Evolutionary conservation across 768 basidiomycete species (phyloP).

Genomic region (Nidularia pulvinata): DNA sequence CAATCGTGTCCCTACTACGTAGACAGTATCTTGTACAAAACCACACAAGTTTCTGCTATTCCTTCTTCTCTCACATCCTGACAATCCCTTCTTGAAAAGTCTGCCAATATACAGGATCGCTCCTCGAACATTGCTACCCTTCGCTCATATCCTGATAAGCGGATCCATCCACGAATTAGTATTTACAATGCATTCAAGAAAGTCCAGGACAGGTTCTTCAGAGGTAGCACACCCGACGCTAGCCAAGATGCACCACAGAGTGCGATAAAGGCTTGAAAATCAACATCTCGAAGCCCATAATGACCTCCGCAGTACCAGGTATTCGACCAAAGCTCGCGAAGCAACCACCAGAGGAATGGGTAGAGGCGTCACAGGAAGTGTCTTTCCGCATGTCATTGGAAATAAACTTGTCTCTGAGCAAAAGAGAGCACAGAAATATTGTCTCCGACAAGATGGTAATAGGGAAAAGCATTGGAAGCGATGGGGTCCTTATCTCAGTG

Average conservation of each 20-base stretch:
- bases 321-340: constrained; percentile 40
- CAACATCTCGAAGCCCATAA: constrained; percentile 59
- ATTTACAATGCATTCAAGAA: constrained; percentile 50
- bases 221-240: constrained; percentile 11
- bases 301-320: constrained; percentile 32
- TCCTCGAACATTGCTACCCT: too few relatives aligned
- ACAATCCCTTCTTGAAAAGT: too few relatives aligned
- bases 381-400: constrained; percentile 64
- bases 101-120: too few relatives aligned
- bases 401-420: constrained; percentile 69
- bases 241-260: constrained; percentile 12
- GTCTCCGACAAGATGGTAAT: constrained; percentile 80
- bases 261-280: constrained; percentile 40
- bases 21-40: too few relatives aligned
- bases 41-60: too few relatives aligned
- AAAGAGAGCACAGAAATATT: constrained; percentile 78
- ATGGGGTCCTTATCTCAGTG: constrained; percentile 98
- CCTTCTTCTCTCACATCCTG: too few relatives aligned
- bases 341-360: constrained; percentile 22
- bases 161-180: background rate
- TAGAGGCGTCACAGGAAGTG: constrained; percentile 11
- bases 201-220: constrained; percentile 76
- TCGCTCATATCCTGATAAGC: too few relatives aligned
- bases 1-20: too few relatives aligned
- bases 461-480: constrained; percentile 94